Percentiles rank a stretch among this genome's conserved stretches.
phyloP scores from a whole-genome alignment of 345 rosid species.

The Alliaria petiolata region DNA sequence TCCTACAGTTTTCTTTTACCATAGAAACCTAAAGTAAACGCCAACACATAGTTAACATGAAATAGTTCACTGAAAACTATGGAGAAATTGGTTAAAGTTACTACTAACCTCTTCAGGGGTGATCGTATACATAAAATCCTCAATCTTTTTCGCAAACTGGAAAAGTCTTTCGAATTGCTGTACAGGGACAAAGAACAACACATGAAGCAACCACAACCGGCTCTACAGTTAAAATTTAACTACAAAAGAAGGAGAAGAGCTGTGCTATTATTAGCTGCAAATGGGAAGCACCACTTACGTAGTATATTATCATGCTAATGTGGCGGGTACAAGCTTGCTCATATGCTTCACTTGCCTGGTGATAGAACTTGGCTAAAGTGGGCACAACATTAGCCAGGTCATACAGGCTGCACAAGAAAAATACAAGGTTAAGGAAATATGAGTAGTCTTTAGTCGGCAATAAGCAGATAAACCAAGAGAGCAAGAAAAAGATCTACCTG shows the following conservation, averaged over 20 bases:
- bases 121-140: conserved; percentile 92
- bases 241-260: not conserved
- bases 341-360: conserved; percentile 98
- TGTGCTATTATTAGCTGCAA: not conserved
- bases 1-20: not conserved
- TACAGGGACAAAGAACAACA: conserved; percentile 25
- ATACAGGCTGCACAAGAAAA: conserved; percentile 63
- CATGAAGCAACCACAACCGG: conserved; percentile 5
- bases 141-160: conserved; percentile 85
- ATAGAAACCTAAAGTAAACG: not conserved
- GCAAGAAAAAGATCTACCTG: conserved; percentile 43
- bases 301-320: conserved; percentile 93
- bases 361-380: conserved; percentile 95
- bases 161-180: conserved; percentile 98
- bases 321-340: conserved; percentile 97
- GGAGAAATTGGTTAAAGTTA: not conserved
- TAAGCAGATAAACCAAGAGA: not conserved
- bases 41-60: not conserved
- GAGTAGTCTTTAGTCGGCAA: not conserved
- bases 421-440: not conserved
- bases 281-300: conserved; percentile 49
- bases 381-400: conserved; percentile 97
- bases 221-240: not conserved
- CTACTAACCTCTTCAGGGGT: conserved; percentile 91
- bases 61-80: not conserved